phyloP scores from a whole-genome alignment of 129 eudicot genomes.

The Kitagawia praeruptora region DNA sequence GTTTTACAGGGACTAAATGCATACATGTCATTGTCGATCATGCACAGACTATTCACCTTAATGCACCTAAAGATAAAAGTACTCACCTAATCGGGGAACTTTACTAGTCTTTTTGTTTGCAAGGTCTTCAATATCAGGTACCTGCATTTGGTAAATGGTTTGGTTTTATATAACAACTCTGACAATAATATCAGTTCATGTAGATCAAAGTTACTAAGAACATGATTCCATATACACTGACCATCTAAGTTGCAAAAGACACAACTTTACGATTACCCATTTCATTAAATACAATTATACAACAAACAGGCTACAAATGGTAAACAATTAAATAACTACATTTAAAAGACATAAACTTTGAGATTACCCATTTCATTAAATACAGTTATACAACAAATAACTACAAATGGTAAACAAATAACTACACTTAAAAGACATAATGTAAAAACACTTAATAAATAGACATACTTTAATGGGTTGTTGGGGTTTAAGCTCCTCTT shows the following conservation, averaged over 20 bases:
- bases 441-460: background rate
- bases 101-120: constrained; percentile 35
- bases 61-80: background rate
- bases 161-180: background rate
- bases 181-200: background rate
- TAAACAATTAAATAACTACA: background rate
- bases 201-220: background rate
- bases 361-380: background rate
- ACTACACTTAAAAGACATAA: no score
- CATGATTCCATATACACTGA: background rate
- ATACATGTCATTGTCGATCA: background rate
- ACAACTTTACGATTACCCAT: background rate
- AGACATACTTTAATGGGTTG: background rate
- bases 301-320: background rate
- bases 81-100: constrained; percentile 27
- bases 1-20: background rate
- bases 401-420: no score
- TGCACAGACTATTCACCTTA: background rate
- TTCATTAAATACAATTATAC: background rate
- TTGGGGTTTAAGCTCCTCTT: background rate
- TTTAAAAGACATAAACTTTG: background rate
- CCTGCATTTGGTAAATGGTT: constrained; percentile 18
- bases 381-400: background rate
- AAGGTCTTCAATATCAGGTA: constrained; percentile 83
- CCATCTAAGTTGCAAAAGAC: background rate